Base-by-base conservation (phyloP, 108 stramenopile species). In the Nitzschia palea region DNA sequence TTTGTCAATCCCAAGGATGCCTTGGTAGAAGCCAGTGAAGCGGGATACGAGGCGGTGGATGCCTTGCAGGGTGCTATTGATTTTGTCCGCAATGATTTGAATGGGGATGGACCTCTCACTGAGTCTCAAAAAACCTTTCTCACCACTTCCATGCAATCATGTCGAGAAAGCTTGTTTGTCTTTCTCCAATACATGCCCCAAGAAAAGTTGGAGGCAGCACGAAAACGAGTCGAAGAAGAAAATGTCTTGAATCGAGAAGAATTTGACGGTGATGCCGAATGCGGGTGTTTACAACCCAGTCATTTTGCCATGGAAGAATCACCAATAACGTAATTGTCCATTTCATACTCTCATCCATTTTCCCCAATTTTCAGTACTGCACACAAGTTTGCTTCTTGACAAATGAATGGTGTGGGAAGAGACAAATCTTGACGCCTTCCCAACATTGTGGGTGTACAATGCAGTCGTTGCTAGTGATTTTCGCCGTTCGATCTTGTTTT, bases 271-370 rank as follows among this genome's bases (percentile, higher is more conserved):
- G 80, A 81, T 47, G 35, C 54, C 1, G 80, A 69, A 85, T 64
- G 85, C 87, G 1, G 87, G 87, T 8, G 79, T 89, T 4, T 89
- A 84, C 76, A 89, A 89, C 70, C 85, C 85, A 0, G 77, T 86
- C 2, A 61, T 71, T 15, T 43, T 89, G 50, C 87, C 87, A 4
- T 89, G 87, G 87, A 89, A 82, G 65, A 81, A 70, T n/a, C 34
- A 42, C 17, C 6, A 51, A n/a, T 12, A 42, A 42, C n/a, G n/a
- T n/a, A n/a, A n/a, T n/a, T n/a, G n/a, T n/a, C n/a, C n/a, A n/a
- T n/a, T n/a, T n/a, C n/a, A n/a, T n/a, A n/a, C n/a, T n/a, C n/a
- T n/a, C n/a, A n/a, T n/a, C n/a, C n/a, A n/a, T n/a, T n/a, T n/a
- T n/a, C n/a, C n/a, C n/a, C n/a, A n/a, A n/a, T n/a, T n/a, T n/a